phyloP scores from a whole-genome alignment of 306 rosid genomes.

The Clitoria ternatea region DNA sequence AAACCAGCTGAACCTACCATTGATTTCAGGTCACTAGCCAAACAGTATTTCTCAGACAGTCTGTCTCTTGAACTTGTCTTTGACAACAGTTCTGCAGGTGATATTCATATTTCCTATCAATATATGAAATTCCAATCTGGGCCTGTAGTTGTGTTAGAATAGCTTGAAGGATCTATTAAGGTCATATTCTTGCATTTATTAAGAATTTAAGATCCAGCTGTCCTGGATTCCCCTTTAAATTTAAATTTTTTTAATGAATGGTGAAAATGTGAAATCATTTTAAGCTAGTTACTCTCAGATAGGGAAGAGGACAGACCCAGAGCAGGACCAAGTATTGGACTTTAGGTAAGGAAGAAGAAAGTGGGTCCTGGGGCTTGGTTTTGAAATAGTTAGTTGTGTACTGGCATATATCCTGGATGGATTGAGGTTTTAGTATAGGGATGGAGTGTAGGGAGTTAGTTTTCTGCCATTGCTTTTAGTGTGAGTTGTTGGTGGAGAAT shows the following conservation, averaged over 20 bases:
- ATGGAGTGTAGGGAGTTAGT: background rate
- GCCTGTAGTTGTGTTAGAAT: background rate
- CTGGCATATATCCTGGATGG: background rate
- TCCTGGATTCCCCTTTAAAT: background rate
- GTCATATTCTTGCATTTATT: constrained; percentile 7
- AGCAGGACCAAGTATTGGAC: background rate
- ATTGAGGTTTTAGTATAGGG: background rate
- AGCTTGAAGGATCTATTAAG: constrained; percentile 16
- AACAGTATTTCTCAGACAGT: constrained; percentile 81
- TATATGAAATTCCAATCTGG: constrained; percentile 24
- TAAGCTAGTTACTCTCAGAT: constrained; percentile 13
- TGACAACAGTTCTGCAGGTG: constrained; percentile 81
- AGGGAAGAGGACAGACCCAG: background rate
- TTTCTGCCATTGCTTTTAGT: background rate
- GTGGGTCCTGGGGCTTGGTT: background rate
- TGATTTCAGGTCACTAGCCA: constrained; percentile 93
- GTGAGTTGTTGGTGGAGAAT: background rate
- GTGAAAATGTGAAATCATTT: background rate
- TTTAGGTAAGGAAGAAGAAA: background rate
- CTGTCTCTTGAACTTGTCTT: constrained; percentile 80
- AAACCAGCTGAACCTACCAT: constrained; percentile 68
- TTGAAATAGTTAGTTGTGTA: background rate
- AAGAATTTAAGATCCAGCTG: constrained; percentile 9
- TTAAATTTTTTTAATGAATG: background rate
- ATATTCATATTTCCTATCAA: constrained; percentile 24